Evolutionary conservation across 257 asterid species (phyloP).

Genomic region (Fraxinus cuspidata): DNA sequence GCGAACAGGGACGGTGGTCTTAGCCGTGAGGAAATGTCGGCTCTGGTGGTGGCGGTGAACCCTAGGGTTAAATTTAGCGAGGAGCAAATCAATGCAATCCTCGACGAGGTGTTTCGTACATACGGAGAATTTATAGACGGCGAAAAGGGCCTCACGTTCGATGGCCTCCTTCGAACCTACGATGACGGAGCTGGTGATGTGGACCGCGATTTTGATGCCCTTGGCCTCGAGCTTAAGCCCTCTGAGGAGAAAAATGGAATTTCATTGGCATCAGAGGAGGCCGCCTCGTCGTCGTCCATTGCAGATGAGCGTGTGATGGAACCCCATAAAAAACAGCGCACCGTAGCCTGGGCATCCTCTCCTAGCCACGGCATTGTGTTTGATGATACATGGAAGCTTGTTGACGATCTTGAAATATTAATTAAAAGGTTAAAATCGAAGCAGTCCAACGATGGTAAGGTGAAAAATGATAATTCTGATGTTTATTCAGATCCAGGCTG

Average conservation of each 20-base stretch:
- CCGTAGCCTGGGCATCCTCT: constrained; percentile 96
- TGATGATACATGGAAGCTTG: constrained; percentile 92
- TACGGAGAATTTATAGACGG: constrained; percentile 83
- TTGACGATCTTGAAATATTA: constrained; percentile 77
- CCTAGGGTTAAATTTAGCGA: constrained; percentile 93
- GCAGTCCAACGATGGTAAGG: constrained; percentile 76
- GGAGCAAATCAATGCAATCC: constrained; percentile 88
- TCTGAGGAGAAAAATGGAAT: constrained; percentile 46
- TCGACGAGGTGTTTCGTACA: constrained; percentile 89
- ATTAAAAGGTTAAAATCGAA: constrained; percentile 66
- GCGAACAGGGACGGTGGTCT: constrained; percentile 76
- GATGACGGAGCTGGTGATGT: constrained; percentile 99
- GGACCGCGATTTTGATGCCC: constrained; percentile 93
- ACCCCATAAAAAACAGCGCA: constrained; percentile 87
- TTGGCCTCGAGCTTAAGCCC: constrained; percentile 80
- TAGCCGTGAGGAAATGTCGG: constrained; percentile 91
- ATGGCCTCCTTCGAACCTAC: constrained; percentile 89
- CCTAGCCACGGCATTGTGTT: constrained; percentile 96
- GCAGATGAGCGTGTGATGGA: constrained; percentile 78
- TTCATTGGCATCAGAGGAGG: constrained; percentile 58
- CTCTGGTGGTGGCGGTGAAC: constrained; percentile 83
- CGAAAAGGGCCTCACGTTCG: constrained; percentile 80
- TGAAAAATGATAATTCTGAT: constrained; percentile 75
- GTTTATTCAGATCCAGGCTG: constrained; percentile 88
- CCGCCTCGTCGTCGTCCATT: constrained; percentile 70